Evolutionary conservation across 192 early-diverging fungal genomes (phyloP).

Genomic region (Rhizophagus clarus): DNA sequence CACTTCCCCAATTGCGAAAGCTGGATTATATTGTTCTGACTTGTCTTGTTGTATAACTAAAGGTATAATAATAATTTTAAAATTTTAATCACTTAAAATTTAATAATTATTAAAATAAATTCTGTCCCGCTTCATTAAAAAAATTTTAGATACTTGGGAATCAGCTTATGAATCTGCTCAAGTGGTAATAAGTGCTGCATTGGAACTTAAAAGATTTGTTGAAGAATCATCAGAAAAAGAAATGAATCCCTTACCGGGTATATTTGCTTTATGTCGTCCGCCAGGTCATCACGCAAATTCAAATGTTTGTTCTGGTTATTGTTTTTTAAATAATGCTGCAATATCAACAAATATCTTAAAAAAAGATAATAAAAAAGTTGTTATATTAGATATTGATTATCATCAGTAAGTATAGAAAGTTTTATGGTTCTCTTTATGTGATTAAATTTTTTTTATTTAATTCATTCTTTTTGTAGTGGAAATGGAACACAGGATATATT

Average conservation of each 20-base stretch:
- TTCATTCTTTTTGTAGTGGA: slow-evolving; percentile 39
- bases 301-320: slow-evolving; percentile 57
- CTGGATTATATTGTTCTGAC: slow-evolving; percentile 58
- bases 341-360: slow-evolving; percentile 52
- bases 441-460: background rate
- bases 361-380: slow-evolving; percentile 46
- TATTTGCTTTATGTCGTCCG: slow-evolving; percentile 59
- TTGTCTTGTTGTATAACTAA: slow-evolving; percentile 54
- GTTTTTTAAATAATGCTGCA: slow-evolving; percentile 57
- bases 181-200: slow-evolving; percentile 62
- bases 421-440: background rate
- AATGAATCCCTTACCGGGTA: slow-evolving; percentile 41
- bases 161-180: slow-evolving; percentile 67
- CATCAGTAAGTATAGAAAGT: slow-evolving; percentile 51
- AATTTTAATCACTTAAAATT: too few species aligned
- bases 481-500: slow-evolving; percentile 62
- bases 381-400: slow-evolving; percentile 59
- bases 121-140: too few species aligned
- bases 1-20: slow-evolving; percentile 31
- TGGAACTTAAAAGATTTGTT: slow-evolving; percentile 50
- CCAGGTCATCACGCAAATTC: slow-evolving; percentile 61
- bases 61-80: too few species aligned
- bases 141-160: slow-evolving; percentile 59
- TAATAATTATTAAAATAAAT: too few species aligned
- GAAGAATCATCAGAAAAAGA: slow-evolving; percentile 36